Evolutionary conservation across 306 rosid species (phyloP), one percentile per base, ranked within the genome.

Genomic region (Vicia faba): DNA sequence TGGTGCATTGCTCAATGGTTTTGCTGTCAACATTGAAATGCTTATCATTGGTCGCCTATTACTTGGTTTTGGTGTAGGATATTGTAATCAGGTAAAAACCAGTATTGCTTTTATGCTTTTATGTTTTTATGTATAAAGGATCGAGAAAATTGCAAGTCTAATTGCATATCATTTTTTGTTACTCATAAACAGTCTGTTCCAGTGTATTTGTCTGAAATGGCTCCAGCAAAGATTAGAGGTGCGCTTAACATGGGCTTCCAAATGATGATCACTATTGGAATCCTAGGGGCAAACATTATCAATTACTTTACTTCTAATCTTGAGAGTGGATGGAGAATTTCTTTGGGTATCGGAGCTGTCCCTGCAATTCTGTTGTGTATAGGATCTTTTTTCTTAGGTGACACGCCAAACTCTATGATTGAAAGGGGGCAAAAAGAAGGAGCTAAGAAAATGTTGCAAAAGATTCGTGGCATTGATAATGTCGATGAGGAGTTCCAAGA

Each of bases 191-290:
- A 40, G 77, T 72, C 77, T 2, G 70, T 63, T 26, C 77, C 70
- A 0, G 70, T 72, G 20, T 72, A 63, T 45, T 11, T 72, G 3
- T 72, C 77, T 3, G 71, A 73, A 43, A 73, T 73, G 71, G 78
- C 78, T 16, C 23, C 19, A 16, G 23, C 39, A 38, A 33, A 7
- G 38, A 33, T 33, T 33, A 33, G 38, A 33, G 38, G 38, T 33
- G 38, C 38, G 1, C 38, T 58, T 13, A 58, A 58, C 19, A 56
- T 28, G 29, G 39, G 61, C 11, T 56, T 56, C 20, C 39, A 46
- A 46, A 46, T 46, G 53, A 46, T 46, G 53, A 46, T 46, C 20
- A 46, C 53, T 13, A 46, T 46, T 46, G 53, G 53, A 5, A 46
- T n/a, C 19, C 19, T 46, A 16, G 53, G 23, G 15, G 23, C n/a